phyloP scores from a whole-genome alignment of 176 grass and related monocot genomes.

The Aegilops longissima region DNA sequence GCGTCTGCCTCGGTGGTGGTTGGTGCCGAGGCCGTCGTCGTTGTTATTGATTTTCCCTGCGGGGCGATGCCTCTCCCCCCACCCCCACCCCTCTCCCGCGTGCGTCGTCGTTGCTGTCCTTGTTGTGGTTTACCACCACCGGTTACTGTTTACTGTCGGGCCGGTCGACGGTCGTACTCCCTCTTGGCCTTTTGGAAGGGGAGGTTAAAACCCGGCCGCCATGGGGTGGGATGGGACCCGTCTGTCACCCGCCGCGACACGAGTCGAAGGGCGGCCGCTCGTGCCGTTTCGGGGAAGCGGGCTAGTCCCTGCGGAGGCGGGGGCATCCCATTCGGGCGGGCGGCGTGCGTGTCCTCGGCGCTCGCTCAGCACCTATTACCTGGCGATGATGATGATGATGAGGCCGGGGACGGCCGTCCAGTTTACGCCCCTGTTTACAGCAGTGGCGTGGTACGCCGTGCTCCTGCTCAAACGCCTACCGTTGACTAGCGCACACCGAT shows the following conservation, averaged over 20 bases:
- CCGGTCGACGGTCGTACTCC: slow-evolving; percentile 16
- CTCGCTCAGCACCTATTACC: too few species aligned
- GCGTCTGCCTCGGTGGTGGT: slow-evolving; percentile 19
- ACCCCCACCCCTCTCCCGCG: neutral
- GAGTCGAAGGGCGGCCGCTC: neutral
- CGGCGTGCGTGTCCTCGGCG: too few species aligned
- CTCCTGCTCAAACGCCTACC: neutral
- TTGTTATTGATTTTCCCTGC: slow-evolving; percentile 47
- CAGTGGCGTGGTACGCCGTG: neutral
- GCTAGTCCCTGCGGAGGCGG: neutral
- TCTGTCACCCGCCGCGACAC: neutral
- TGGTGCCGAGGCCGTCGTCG: slow-evolving; percentile 48
- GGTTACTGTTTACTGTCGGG: slow-evolving; percentile 57
- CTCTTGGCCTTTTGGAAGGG: neutral
- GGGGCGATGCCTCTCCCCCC: neutral
- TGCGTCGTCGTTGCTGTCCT: slow-evolving; percentile 11
- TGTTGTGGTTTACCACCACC: slow-evolving; percentile 46
- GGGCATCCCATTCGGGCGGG: neutral
- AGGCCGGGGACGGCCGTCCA: neutral
- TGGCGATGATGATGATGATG: too few species aligned
- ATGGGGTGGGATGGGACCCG: neutral
- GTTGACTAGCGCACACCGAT: neutral
- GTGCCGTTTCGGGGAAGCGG: slow-evolving; percentile 36
- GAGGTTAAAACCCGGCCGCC: neutral
- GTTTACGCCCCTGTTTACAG: neutral